Evolutionary conservation across 441 rosid species (phyloP).

Genomic region (Geranium incanum): DNA sequence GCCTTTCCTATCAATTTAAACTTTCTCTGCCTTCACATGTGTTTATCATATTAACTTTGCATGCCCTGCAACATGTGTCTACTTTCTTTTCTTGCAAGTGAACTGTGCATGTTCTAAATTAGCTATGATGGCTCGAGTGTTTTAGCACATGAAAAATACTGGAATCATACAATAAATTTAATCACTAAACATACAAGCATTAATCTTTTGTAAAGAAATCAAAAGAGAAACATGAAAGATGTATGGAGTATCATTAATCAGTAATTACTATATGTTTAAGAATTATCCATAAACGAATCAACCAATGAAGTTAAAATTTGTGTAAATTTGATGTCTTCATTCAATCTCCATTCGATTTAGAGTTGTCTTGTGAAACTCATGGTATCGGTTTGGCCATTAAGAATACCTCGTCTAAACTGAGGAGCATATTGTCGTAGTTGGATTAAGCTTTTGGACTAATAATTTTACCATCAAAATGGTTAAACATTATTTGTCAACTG

Average conservation of each 20-base stretch:
- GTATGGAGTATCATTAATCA: no score
- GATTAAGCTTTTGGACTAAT: not conserved
- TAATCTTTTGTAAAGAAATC: no score
- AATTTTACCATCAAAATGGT: not conserved
- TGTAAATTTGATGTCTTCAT: not conserved
- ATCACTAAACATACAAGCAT: no score
- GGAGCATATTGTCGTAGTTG: not conserved
- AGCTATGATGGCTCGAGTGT: no score
- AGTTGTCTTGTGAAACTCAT: not conserved
- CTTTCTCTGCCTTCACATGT: not conserved
- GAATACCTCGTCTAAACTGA: no score
- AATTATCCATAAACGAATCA: no score
- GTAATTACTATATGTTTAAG: no score
- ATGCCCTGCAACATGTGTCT: no score
- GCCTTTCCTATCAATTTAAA: not conserved
- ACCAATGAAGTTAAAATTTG: not conserved
- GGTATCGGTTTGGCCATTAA: not conserved
- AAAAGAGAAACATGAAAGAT: no score
- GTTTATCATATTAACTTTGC: no score
- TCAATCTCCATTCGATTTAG: not conserved
- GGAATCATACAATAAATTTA: no score
- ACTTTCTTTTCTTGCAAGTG: not conserved
- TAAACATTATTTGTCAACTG: not conserved
- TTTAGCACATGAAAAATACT: no score
- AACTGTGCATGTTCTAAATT: not conserved